Percentiles rank a stretch among this genome's conserved stretches.
These are phyloP conservation scores for Amylocarpus encephaloides DNA, from an alignment of 2,329 filamentous ascomycete genomes.

Conservation along the genomic window DNA sequence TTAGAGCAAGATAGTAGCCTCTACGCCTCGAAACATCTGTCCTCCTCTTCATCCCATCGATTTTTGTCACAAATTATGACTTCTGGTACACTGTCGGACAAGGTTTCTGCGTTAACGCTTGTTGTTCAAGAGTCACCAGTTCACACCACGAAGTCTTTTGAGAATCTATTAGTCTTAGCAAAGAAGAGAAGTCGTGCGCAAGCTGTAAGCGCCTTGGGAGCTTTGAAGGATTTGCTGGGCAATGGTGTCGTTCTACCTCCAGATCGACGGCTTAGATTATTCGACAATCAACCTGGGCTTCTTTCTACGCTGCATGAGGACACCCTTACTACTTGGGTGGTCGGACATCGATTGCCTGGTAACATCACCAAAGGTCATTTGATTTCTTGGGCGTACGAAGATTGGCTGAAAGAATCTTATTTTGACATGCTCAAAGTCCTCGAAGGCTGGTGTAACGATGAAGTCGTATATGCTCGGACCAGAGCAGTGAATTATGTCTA, in stretches of 20 bases:
- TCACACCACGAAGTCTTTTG: constrained; percentile 85
- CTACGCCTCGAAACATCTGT: constrained; percentile 65
- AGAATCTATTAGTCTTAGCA: constrained; percentile 75
- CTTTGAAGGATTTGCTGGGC: constrained; percentile 88
- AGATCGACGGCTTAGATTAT: constrained; percentile 73
- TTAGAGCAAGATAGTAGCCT: constrained; percentile 70
- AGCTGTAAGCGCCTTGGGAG: constrained; percentile 85
- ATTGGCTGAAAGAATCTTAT: constrained; percentile 90
- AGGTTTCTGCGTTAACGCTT: constrained; percentile 89
- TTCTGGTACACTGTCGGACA: constrained; percentile 92
- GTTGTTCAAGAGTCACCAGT: constrained; percentile 93
- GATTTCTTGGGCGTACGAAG: constrained; percentile 85
- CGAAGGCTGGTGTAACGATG: constrained; percentile 89
- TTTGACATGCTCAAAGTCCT: constrained; percentile 90
- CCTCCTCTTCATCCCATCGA: constrained; percentile 81
- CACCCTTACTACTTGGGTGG: constrained; percentile 53
- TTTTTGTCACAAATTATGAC: constrained; percentile 97
- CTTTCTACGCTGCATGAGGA: constrained; percentile 62
- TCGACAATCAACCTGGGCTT: constrained; percentile 72
- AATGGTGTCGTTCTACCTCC: constrained; percentile 79
- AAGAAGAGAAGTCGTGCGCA: constrained; percentile 90
- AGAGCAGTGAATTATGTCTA: constrained; percentile 87
- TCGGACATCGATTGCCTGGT: constrained; percentile 64
- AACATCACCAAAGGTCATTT: constrained; percentile 70
- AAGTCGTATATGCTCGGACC: constrained; percentile 87